Conservation (phyloP, 2,329 filamentous ascomycete species). For the Verticillium zaregamsianum region DNA sequence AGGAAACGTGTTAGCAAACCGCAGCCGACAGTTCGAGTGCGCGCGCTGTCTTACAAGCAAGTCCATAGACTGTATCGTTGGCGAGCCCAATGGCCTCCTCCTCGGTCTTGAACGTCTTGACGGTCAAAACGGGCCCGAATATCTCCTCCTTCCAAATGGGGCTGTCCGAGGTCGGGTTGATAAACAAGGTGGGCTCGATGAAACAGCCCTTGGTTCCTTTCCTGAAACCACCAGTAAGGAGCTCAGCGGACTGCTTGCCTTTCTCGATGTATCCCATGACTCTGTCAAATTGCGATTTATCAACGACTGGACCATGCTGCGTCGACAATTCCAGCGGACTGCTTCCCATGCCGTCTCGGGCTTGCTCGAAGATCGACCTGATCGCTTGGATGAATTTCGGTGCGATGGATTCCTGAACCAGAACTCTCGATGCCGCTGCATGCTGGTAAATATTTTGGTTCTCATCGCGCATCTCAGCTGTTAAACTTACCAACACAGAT, state of each 20-base stretch:
- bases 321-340: constrained; percentile 60
- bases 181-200: constrained; percentile 21
- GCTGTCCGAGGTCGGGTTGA: constrained; percentile 21
- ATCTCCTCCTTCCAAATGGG: constrained; percentile 47
- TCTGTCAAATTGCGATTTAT: constrained; percentile 34
- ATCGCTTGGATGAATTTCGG: constrained; percentile 55
- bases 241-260: constrained; percentile 55
- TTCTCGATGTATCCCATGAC: constrained; percentile 32
- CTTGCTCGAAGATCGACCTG: constrained; percentile 54
- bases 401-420: constrained; percentile 8
- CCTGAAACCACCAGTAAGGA: constrained; percentile 42
- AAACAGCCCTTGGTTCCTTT: constrained; percentile 36
- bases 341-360: constrained; percentile 53
- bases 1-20: neutral
- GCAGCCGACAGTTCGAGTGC: too few species aligned
- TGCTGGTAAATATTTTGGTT: constrained; percentile 50
- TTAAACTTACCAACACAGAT: constrained; percentile 40
- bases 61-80: constrained; percentile 41
- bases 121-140: constrained; percentile 55
- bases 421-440: constrained; percentile 6
- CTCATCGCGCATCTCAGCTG: constrained; percentile 65
- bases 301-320: constrained; percentile 61
- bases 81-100: constrained; percentile 45
- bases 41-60: constrained; percentile 36
- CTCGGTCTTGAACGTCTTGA: constrained; percentile 38